These are phyloP conservation scores for Hanseniaspora pseudoguilliermondii DNA, from an alignment of 805 yeast species.

Conservation along the genomic window DNA sequence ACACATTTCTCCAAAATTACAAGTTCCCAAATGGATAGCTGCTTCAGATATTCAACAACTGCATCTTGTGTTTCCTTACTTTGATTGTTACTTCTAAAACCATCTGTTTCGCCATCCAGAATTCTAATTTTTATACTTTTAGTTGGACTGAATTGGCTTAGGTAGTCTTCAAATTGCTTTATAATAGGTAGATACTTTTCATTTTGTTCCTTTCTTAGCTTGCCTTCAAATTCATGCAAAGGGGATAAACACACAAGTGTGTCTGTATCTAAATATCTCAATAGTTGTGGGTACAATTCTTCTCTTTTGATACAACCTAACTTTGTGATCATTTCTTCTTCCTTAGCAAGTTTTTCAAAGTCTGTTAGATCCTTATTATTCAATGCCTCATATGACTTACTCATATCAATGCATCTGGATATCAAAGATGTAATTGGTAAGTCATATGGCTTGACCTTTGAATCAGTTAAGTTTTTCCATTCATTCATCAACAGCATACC, in stretches of 20 bases:
- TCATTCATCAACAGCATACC: slow-evolving; percentile 75
- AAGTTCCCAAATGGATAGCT: slow-evolving; percentile 60
- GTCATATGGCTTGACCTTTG: slow-evolving; percentile 59
- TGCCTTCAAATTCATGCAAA: slow-evolving; percentile 65
- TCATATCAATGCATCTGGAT: slow-evolving; percentile 74
- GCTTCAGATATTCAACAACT: slow-evolving; percentile 51
- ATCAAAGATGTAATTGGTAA: slow-evolving; percentile 81
- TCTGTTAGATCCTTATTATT: slow-evolving; percentile 18
- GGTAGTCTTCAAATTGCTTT: slow-evolving; percentile 46
- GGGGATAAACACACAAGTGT: slow-evolving; percentile 83
- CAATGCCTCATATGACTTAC: slow-evolving; percentile 24
- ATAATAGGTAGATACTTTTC: slow-evolving; percentile 65
- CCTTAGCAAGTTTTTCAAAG: slow-evolving; percentile 16
- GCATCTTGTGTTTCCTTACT: slow-evolving; percentile 42
- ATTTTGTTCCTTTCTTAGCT: slow-evolving; percentile 66
- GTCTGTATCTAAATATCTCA: slow-evolving; percentile 87
- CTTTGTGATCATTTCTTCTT: slow-evolving; percentile 42
- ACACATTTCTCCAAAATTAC: slow-evolving; percentile 88
- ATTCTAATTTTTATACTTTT: slow-evolving; percentile 35
- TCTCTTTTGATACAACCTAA: slow-evolving; percentile 42
- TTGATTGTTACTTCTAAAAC: slow-evolving; percentile 73
- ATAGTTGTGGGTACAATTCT: slow-evolving; percentile 44
- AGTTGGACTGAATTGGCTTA: slow-evolving; percentile 29
- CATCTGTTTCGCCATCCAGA: slow-evolving; percentile 72
- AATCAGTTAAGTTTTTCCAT: slow-evolving; percentile 64